A percentile compares a stretch with the other conserved stretches of the same genome.
Conservation (phyloP, 2,329 filamentous ascomycete species). For the Calonectria pteridis region DNA sequence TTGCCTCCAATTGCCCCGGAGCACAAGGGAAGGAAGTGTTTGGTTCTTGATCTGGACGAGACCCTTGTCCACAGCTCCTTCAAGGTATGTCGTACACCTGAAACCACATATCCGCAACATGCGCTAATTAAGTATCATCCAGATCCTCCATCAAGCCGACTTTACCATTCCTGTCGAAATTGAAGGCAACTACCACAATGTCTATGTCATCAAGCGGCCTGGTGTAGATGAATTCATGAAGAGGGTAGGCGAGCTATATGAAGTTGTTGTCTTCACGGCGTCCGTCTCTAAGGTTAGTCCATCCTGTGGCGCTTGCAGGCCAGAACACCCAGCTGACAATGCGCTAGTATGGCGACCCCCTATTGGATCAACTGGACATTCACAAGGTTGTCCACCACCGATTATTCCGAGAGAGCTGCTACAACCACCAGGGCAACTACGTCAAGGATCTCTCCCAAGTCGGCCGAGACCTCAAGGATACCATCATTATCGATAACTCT, state of each 20-base stretch:
- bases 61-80: conserved; percentile 99
- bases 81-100: conserved; percentile 73
- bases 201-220: conserved; percentile 99
- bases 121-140: conserved; percentile 38
- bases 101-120: background rate
- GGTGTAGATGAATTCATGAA: conserved; percentile 99
- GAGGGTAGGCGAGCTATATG: conserved; percentile 95
- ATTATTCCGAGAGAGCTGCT: conserved; percentile 97
- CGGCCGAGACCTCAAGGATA: conserved; percentile 94
- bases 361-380: conserved; percentile 96
- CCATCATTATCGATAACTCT: conserved; percentile 99
- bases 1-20: conserved; percentile 85
- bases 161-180: conserved; percentile 99
- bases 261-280: conserved; percentile 98
- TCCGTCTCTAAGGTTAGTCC: conserved; percentile 90
- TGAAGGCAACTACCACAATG: conserved; percentile 98
- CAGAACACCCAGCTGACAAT: conserved; percentile 37
- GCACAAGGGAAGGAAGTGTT: conserved; percentile 89
- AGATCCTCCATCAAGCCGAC: conserved; percentile 98
- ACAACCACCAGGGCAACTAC: conserved; percentile 99
- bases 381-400: conserved; percentile 97
- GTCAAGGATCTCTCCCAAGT: conserved; percentile 99
- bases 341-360: conserved; percentile 88
- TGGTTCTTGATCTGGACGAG: conserved; percentile 96
- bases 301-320: background rate